These are phyloP conservation scores for Tritrichomonas musculus DNA, from an alignment of 208 protist genomes.

Conservation along the genomic window DNA sequence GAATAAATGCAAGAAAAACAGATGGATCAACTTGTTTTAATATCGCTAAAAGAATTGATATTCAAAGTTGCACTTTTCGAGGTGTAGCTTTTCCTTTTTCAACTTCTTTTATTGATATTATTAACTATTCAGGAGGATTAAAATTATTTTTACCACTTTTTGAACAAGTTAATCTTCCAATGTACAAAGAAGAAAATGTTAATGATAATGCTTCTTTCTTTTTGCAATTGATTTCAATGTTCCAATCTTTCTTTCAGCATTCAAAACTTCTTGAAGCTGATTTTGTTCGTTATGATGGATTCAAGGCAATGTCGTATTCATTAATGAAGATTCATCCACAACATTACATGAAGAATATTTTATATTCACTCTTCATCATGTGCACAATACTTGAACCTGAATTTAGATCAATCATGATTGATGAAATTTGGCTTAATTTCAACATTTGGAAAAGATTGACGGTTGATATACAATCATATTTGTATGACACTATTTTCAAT, in stretches of 20 bases:
- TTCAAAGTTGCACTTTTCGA: not conserved
- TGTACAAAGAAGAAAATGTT: not conserved
- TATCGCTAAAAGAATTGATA: not conserved
- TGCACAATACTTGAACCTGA: too few relatives aligned
- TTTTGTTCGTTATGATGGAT: not conserved
- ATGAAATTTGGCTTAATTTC: not conserved
- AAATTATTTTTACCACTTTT: not conserved
- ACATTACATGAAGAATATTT: too few relatives aligned
- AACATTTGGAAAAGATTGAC: not conserved
- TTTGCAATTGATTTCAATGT: not conserved
- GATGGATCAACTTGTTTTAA: not conserved
- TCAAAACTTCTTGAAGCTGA: not conserved
- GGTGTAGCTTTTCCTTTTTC: not conserved
- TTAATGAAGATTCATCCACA: not conserved
- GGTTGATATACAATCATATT: too few relatives aligned
- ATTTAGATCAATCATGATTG: not conserved
- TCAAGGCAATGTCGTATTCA: not conserved
- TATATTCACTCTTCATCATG: too few relatives aligned
- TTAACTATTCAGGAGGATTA: not conserved
- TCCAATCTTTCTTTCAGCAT: not conserved
- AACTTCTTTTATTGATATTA: not conserved
- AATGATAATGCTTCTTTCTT: not conserved
- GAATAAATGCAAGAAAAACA: slow-evolving; percentile 22
- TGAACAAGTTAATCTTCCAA: not conserved
- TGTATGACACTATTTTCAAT: too few relatives aligned